phyloP scores from a whole-genome alignment of 306 rosid species.

The Styphnolobium japonicum region DNA sequence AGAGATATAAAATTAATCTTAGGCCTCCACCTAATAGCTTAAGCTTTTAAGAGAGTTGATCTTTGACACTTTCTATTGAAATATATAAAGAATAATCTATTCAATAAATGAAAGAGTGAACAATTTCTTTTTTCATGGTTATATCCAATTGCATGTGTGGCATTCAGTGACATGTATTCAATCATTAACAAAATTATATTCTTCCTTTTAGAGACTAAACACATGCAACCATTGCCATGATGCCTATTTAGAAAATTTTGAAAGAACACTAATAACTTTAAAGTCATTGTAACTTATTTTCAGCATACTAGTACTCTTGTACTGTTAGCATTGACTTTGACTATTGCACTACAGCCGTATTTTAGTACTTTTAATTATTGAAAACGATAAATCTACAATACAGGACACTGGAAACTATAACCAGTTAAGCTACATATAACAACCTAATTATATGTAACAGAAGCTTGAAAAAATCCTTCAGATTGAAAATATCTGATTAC shows the following conservation, averaged over 20 bases:
- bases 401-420: background rate
- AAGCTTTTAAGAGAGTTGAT: no score
- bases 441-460: slow-evolving; percentile 9
- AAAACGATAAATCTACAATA: background rate
- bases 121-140: background rate
- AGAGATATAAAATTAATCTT: no score
- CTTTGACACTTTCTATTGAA: no score
- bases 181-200: slow-evolving; percentile 1
- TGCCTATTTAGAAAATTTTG: background rate
- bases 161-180: slow-evolving; percentile 2
- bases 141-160: background rate
- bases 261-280: background rate
- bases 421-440: background rate
- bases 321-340: background rate
- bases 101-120: background rate
- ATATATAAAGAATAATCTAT: background rate
- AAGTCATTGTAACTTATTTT: slow-evolving; percentile 2
- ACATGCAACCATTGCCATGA: background rate
- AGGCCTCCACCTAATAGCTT: no score
- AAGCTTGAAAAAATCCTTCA: background rate
- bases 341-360: background rate
- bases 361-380: background rate
- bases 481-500: background rate
- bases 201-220: slow-evolving; percentile 1
- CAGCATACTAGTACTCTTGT: background rate